Evolutionary conservation across 2,329 filamentous ascomycete species (phyloP), one percentile per base, ranked within the genome.

Genomic region (Pyrenophora graminea): DNA sequence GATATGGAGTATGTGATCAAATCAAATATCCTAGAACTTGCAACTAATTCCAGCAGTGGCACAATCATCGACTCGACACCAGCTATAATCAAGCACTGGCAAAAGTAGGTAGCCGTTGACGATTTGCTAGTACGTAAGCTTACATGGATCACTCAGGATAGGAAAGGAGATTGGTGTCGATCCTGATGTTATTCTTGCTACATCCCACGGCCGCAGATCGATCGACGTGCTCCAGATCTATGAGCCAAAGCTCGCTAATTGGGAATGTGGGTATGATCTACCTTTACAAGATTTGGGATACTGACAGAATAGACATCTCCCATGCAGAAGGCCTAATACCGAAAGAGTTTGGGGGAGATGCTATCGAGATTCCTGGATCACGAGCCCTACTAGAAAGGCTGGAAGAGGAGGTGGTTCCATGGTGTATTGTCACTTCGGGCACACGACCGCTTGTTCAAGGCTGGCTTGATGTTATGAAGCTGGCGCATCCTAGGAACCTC

Each of bases 121-220:
- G 12, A 27, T 31, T 23, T 10, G 37, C 40, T n/a, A 18, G 33
- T 15, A 7, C 34, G 12, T 8, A 40, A 27, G 38, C 56, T 67
- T 15, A 68, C 39, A 15, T 34, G 17, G 6, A n/a, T 39, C 17
- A 10, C 34, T 44, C 65, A 90, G 88, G n/a, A 82, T 92, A 59
- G 92, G 89, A 42, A 81, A 83, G 8, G 90, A 96, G 70, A 87
- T 97, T 65, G 90, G 90, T 19, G 87, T 97, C 18, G 85, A 90
- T 59, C 89, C 90, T n/a, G 81, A 87, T 40, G 83, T 88, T 39
- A 97, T 99, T 64, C 82, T 97, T 21, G 83, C 90, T 65, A 96
- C 91, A 8, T 96, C 91, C 4, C 94, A 99, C 74, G 94, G 94
- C 55, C 85, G 93, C 53, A 81, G 94, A 51, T 91, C 86, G 61